phyloP scores from a whole-genome alignment of 2,329 filamentous ascomycete genomes.

The Sphaerulina vaccinii region DNA sequence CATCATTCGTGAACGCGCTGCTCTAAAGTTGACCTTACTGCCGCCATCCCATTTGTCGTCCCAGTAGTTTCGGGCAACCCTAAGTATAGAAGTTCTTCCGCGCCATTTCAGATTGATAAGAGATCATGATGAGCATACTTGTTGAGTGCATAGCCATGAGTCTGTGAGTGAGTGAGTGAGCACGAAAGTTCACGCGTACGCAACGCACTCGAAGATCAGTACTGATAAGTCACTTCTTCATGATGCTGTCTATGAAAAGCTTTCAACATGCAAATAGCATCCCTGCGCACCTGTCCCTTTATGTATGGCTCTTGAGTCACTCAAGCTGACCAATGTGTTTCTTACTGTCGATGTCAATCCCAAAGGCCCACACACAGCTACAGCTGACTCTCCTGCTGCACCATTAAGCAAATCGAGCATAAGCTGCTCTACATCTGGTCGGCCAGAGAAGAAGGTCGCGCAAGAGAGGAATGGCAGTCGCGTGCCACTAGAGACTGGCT shows the following conservation, averaged over 20 bases:
- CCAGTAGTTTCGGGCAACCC: too few species aligned
- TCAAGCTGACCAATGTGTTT: constrained; percentile 23
- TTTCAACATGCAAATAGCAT: constrained; percentile 27
- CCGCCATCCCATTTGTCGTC: too few species aligned
- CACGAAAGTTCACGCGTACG: too few species aligned
- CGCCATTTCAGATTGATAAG: too few species aligned
- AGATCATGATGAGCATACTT: too few species aligned
- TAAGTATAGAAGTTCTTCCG: too few species aligned
- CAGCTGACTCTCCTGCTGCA: constrained; percentile 29
- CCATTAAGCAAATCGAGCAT: constrained; percentile 25
- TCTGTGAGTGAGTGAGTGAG: too few species aligned
- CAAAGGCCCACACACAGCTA: constrained; percentile 28
- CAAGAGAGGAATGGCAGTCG: constrained; percentile 22
- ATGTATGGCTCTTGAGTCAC: constrained; percentile 30
- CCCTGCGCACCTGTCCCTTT: constrained; percentile 31
- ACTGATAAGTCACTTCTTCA: too few species aligned
- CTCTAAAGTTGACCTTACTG: too few species aligned
- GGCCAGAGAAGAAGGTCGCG: constrained; percentile 28
- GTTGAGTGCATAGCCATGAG: too few species aligned
- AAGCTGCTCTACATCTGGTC: constrained; percentile 23
- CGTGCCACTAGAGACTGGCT: not conserved
- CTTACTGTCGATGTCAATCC: constrained; percentile 26
- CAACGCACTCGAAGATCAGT: too few species aligned
- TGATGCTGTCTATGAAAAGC: constrained; percentile 23
- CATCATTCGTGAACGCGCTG: too few species aligned